Evolutionary conservation across 148 eudicot species (phyloP).

Genomic region (Fagopyrum esculentum): DNA sequence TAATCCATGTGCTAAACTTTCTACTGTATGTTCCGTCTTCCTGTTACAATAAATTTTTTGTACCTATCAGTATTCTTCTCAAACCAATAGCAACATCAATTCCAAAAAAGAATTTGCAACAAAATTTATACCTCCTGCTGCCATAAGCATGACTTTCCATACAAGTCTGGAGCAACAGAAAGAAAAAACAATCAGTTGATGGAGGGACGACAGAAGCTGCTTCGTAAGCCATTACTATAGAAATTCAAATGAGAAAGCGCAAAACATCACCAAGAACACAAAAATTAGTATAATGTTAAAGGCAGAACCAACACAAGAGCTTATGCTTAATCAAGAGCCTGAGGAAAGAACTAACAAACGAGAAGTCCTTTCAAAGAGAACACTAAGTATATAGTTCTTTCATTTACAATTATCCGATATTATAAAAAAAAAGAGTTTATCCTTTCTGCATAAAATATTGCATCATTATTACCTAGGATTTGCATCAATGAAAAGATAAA

Average conservation of each 20-base stretch:
- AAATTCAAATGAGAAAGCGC: neutral
- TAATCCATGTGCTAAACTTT: conserved; percentile 31
- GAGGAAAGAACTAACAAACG: neutral
- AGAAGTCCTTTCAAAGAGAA: neutral
- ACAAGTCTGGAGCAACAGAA: conserved; percentile 28
- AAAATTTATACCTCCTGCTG: conserved; percentile 37
- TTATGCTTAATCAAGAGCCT: neutral
- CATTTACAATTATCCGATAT: neutral
- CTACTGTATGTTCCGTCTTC: conserved; percentile 37
- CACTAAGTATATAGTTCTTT: neutral
- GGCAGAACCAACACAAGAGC: neutral
- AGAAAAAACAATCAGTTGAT: conserved; percentile 4
- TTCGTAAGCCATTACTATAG: neutral
- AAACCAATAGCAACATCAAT: neutral
- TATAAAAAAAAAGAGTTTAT: neutral
- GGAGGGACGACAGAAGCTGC: neutral
- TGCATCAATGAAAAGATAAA: neutral
- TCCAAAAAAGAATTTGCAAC: neutral
- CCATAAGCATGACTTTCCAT: conserved; percentile 23
- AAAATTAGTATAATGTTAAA: neutral
- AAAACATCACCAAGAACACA: neutral
- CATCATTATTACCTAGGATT: neutral
- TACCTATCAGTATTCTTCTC: conserved; percentile 12
- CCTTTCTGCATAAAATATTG: neutral
- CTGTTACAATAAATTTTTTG: conserved; percentile 18